Base-by-base conservation (phyloP, 106 monocot species). In the Alisma plantagoaquatica region DNA sequence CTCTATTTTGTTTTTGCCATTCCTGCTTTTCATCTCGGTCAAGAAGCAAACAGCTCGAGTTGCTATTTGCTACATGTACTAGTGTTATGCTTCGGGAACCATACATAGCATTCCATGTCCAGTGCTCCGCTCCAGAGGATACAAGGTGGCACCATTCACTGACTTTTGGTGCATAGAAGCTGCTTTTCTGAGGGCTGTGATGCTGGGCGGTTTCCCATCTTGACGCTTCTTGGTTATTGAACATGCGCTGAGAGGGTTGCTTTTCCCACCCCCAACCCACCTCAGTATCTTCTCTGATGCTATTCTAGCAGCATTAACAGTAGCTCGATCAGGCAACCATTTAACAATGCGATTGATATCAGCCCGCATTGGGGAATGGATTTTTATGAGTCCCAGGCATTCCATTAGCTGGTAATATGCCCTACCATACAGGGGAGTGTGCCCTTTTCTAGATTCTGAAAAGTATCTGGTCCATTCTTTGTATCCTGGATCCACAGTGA, bases 401-500 rank as follows among this genome's bases (percentile, higher is more conserved):
- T 46, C 5, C 2, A 51, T 6, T 20, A 18, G 27, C 7, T 5
- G 23, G 53, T 84, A 96, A 69, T 96, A 96, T 65, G 96, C 84
- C 42, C 96, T 77, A 27, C 96, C 96, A 53, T 78, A 73, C n/a
- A 96, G 67, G 59, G 96, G 96, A 65, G 96, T 89, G 53, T 96
- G 96, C 3, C 96, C 96, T 65, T 84, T 73, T 65, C 96, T 84
- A 24, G 89, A 81, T 56, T 96, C 88, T 54, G 88, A 88, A 59
- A 96, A 96, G 70, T 96, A 96, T 46, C 96, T 81, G 26, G 96
- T 89, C 98, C 98, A 98, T 82, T 98, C 98, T 64, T 89, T 85
- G 72, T 98, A 98, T 16, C 98, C 98, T 41, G 98, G 98, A 68
- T 98, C 98, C 19, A 98, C 98, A 3, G 90, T 98, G 66, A 98